Conservation (phyloP, 2,329 filamentous ascomycete species). For the Phyllosticta citribraziliensis region DNA sequence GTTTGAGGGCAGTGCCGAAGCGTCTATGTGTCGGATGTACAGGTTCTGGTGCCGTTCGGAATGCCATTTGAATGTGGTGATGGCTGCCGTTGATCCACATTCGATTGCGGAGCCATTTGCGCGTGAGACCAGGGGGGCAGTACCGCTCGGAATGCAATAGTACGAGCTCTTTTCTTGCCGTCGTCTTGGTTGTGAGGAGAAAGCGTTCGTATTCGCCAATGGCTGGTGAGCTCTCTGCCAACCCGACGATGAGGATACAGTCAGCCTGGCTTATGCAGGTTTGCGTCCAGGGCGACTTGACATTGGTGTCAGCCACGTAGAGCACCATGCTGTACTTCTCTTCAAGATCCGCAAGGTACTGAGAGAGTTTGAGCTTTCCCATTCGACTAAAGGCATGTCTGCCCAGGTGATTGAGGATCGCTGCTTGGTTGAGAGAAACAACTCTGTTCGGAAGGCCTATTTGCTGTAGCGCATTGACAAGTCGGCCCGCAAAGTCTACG, state of each 20-base stretch:
- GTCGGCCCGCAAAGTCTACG: slow-evolving; percentile 81
- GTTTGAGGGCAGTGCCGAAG: slow-evolving; percentile 77
- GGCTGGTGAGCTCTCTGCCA: slow-evolving; percentile 79
- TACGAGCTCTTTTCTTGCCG: slow-evolving; percentile 84
- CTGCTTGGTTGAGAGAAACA: slow-evolving; percentile 83
- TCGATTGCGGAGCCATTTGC: slow-evolving; percentile 78
- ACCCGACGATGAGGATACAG: slow-evolving; percentile 83
- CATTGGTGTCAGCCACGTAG: slow-evolving; percentile 92
- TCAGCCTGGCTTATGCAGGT: slow-evolving; percentile 96
- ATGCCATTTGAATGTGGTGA: slow-evolving; percentile 94
- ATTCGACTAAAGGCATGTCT: slow-evolving; percentile 95
- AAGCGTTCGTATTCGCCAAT: slow-evolving; percentile 97
- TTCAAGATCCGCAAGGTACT: slow-evolving; percentile 92
- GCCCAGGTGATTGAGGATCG: slow-evolving; percentile 88
- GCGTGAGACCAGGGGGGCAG: slow-evolving; percentile 71
- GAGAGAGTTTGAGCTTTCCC: slow-evolving; percentile 89
- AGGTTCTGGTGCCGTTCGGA: slow-evolving; percentile 65
- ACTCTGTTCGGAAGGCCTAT: slow-evolving; percentile 85
- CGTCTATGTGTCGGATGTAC: slow-evolving; percentile 65
- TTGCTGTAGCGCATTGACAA: slow-evolving; percentile 80
- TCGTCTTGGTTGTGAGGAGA: slow-evolving; percentile 93
- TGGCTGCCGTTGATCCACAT: slow-evolving; percentile 98
- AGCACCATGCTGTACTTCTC: slow-evolving; percentile 94
- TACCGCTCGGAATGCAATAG: slow-evolving; percentile 83
- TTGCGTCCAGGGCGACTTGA: slow-evolving; percentile 96